Base-by-base conservation (phyloP, 768 basidiomycete genomes). In the Rhizopogon vulgaris region DNA sequence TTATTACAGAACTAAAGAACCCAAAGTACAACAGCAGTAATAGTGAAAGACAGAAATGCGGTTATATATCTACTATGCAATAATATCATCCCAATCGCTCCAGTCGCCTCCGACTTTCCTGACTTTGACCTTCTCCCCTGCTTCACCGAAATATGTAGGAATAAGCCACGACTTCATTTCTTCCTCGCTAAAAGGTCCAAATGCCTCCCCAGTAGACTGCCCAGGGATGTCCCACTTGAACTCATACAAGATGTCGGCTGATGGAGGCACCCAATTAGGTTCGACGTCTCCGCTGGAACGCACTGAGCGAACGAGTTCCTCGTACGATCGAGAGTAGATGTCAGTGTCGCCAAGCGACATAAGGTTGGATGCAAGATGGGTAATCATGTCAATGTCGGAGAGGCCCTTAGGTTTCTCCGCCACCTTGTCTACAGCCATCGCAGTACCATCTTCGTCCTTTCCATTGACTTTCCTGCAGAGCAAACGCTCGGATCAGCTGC, bases 301-400 rank as follows among this genome's bases (percentile, higher is more conserved):
- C 18, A 94, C 79, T 37, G 77, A 72, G 52, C 88, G 84, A 17
- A 95, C 81, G 48, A 95, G 76, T 62, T 90, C 85, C 58, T 93
- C 90, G 64, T 90, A 90, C 0, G 88, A 87, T 65, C 80, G 84
- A 38, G 84, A 86, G 70, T 94, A 95, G 50, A 94, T 79, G 61
- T 94, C 91, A 15, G 78, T 75, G 55, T 95, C 90, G 22, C 90
- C 90, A 12, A 92, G 77, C 0, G 86, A 84, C 83, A 95, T 86
- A 57, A 94, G 78, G 36, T 77, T 84, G n/a, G 90, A 93, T 6
- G 92, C 90, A 47, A 92, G 79, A 69, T 90, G 84, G 0, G 93
- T 94, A 56, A 94, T 80, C 17, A 74, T 66, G 62, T 91, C 87
- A 64, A 95, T 90, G 47, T 85, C 82, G 3, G 74, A 71, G 17